Percentiles rank a stretch among this genome's conserved stretches.
These are phyloP conservation scores for Saturnispora quitensis DNA, from an alignment of 805 yeast species.

Conservation along the genomic window DNA sequence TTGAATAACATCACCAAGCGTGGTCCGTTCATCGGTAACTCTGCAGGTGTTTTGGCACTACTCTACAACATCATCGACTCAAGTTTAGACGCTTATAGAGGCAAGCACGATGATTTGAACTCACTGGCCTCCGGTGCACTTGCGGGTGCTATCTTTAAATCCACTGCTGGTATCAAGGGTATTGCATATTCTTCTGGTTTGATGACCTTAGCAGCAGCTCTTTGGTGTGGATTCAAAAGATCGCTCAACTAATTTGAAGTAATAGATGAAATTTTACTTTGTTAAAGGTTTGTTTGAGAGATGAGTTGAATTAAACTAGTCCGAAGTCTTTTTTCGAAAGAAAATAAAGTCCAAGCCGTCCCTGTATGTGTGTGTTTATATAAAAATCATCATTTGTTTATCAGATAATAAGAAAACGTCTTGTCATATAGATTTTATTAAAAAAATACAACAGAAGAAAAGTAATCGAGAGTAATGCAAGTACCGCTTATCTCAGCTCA, in stretches of 20 bases:
- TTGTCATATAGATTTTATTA: slow-evolving; percentile 2
- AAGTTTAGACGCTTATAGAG: slow-evolving; percentile 69
- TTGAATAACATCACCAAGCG: slow-evolving; percentile 88
- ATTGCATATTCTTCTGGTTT: slow-evolving; percentile 80
- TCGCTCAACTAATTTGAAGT: slow-evolving; percentile 7
- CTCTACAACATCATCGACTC: slow-evolving; percentile 81
- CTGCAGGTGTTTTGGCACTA: slow-evolving; percentile 88
- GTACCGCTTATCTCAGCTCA: background rate
- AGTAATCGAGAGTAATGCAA: background rate
- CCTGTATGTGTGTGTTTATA: background rate
- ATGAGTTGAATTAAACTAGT: background rate
- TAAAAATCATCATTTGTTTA: background rate
- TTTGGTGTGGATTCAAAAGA: slow-evolving; percentile 81
- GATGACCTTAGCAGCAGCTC: slow-evolving; percentile 84
- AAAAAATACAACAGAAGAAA: background rate
- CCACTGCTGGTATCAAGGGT: slow-evolving; percentile 76
- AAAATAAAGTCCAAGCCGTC: background rate
- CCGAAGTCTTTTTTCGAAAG: background rate
- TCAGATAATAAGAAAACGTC: background rate
- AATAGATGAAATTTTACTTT: background rate
- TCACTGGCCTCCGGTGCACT: slow-evolving; percentile 84
- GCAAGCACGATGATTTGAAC: slow-evolving; percentile 79
- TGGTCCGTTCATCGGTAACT: slow-evolving; percentile 94
- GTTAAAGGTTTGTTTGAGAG: background rate
- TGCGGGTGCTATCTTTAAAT: slow-evolving; percentile 85